Evolutionary conservation across 306 rosid genomes (phyloP), one percentile per base, ranked within the genome.

Genomic region (Rosa lucieae): DNA sequence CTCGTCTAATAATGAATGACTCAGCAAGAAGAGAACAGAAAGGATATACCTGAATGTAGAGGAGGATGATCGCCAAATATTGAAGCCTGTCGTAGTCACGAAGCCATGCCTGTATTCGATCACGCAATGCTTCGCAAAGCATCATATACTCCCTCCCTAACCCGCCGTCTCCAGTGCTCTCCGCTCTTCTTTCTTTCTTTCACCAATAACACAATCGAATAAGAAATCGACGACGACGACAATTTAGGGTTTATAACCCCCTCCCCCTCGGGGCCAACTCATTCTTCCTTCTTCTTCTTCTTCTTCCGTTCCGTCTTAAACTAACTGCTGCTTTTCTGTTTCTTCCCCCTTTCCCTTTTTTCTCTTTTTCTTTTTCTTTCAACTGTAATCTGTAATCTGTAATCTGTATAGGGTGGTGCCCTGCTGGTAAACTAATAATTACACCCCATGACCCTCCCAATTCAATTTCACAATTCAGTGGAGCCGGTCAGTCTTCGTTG

Each of bases 11-110:
- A 8, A 44, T 44, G 47, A 44, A 44, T 44, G 47, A 44, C 26
- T 47, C 6, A 17, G 7, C 5, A 26, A 2, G 47, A 9, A 44
- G 37, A 32, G 9, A 3, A 13, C 32, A 29, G 32, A 26, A 70
- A 2, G 49, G 6, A 6, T 3, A 35, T 20, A 93, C 99, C 99
- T 94, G 99, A 82, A 92, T 81, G 88, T 94, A 92, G 73, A 94
- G 83, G 86, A 92, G 97, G 71, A 82, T 62, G 76, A 94, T 89
- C 44, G 97, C 99, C 69, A 91, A 69, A 20, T 88, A 92, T 43
- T 92, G 99, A 59, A 94, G 95, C 78, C 90, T 85, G 81, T 88
- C 97, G 90, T 91, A 94, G 84, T 94, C 99, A 83, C 97, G 97
- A 46, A 89, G 44, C 91, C 92, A 92, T 78, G 94, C 89, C 86